These are phyloP conservation scores for Serpula lacrymans DNA, from an alignment of 768 basidiomycete genomes.

Conservation along the genomic window DNA sequence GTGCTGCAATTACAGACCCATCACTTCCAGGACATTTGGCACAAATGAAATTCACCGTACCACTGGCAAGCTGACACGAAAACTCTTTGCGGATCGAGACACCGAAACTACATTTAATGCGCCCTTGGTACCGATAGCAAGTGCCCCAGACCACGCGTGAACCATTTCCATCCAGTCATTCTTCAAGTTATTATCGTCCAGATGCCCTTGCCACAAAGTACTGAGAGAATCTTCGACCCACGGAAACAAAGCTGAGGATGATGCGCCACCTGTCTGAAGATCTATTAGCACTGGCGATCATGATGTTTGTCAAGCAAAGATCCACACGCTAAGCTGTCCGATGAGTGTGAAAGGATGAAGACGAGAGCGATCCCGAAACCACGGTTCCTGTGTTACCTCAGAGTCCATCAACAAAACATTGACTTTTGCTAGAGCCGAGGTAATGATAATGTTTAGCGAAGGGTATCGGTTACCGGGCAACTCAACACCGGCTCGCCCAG, in stretches of 20 bases:
- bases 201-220: constrained; percentile 33
- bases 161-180: constrained; percentile 45
- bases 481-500: no score
- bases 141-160: constrained; percentile 45
- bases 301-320: no score
- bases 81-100: constrained; percentile 13
- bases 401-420: no score
- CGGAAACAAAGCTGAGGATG: constrained; percentile 46
- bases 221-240: constrained; percentile 36
- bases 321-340: no score
- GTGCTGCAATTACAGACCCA: constrained; percentile 12
- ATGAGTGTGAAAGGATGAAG: no score
- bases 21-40: constrained; percentile 15
- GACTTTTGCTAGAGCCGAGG: no score
- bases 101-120: constrained; percentile 37
- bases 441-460: no score
- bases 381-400: no score
- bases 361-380: no score
- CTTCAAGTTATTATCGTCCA: constrained; percentile 26
- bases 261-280: no score
- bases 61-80: constrained; percentile 37
- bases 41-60: constrained; percentile 4
- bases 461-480: no score
- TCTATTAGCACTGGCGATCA: no score
- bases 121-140: constrained; percentile 44